phyloP scores from a whole-genome alignment of 2,329 filamentous ascomycete species.

The Paracoccidioides lutzii region DNA sequence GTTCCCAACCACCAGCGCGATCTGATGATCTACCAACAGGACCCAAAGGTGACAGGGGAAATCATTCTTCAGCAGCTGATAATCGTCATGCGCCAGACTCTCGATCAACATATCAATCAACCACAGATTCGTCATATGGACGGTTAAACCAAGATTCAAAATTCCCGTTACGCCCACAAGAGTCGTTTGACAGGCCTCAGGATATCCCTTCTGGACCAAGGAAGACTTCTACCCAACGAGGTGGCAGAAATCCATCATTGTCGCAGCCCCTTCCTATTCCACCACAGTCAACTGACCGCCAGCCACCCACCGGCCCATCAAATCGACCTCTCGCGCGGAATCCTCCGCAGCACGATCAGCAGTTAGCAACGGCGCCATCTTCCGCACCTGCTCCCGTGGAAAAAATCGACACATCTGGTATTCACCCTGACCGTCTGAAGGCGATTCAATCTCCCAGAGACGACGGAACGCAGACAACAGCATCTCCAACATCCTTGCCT shows the following conservation, averaged over 20 bases:
- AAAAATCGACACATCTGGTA: slow-evolving; percentile 29
- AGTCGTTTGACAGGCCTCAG: slow-evolving; percentile 26
- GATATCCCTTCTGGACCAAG: slow-evolving; percentile 45
- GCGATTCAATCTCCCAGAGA: slow-evolving; percentile 24
- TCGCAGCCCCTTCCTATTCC: slow-evolving; percentile 16
- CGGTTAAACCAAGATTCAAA: slow-evolving; percentile 32
- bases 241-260: slow-evolving; percentile 26
- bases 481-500: slow-evolving; percentile 19
- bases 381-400: slow-evolving; percentile 23
- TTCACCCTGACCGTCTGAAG: slow-evolving; percentile 43
- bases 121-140: slow-evolving; percentile 34
- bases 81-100: slow-evolving; percentile 17
- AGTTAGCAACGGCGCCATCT: slow-evolving; percentile 16
- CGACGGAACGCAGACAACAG: slow-evolving; percentile 11
- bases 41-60: slow-evolving; percentile 29
- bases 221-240: slow-evolving; percentile 16
- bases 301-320: slow-evolving; percentile 32
- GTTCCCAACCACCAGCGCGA: slow-evolving; percentile 16
- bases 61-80: slow-evolving; percentile 11
- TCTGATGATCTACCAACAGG: slow-evolving; percentile 41
- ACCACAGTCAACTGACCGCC: slow-evolving; percentile 23
- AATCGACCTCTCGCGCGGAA: slow-evolving; percentile 26
- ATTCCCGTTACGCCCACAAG: slow-evolving; percentile 26
- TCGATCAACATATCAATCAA: slow-evolving; percentile 27
- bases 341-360: slow-evolving; percentile 20